phyloP scores from a whole-genome alignment of 768 basidiomycete species.

The Phallus indusiatus region DNA sequence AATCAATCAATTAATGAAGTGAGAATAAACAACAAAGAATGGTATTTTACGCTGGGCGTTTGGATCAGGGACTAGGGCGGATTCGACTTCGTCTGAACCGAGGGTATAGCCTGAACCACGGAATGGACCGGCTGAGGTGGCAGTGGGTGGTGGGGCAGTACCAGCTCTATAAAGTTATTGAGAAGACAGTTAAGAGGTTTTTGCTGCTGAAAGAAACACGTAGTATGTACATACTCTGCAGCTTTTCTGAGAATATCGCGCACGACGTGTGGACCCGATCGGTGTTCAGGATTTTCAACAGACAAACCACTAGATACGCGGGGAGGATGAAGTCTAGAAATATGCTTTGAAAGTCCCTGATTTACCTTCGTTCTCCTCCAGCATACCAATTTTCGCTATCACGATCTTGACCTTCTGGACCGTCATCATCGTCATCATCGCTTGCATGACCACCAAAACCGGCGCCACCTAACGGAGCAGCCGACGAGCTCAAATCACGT shows the following conservation, averaged over 20 bases:
- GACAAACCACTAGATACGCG: slow-evolving; percentile 60
- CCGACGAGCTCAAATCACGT: slow-evolving; percentile 20
- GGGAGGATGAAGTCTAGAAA: not conserved
- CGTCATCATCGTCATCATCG: slow-evolving; percentile 42
- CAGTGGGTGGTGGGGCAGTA: slow-evolving; percentile 17
- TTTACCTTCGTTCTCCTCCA: slow-evolving; percentile 87
- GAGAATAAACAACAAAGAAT: not conserved
- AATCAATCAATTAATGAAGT: slow-evolving; percentile 2
- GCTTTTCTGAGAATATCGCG: slow-evolving; percentile 73
- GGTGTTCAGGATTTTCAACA: slow-evolving; percentile 71
- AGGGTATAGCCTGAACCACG: slow-evolving; percentile 72
- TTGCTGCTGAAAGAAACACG: too few species aligned
- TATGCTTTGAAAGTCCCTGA: not conserved
- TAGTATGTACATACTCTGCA: slow-evolving; percentile 48
- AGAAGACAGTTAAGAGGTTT: too few species aligned
- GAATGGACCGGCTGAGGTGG: slow-evolving; percentile 29
- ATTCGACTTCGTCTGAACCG: slow-evolving; percentile 85
- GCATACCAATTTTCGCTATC: slow-evolving; percentile 73
- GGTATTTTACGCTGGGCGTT: slow-evolving; percentile 22
- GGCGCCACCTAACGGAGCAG: slow-evolving; percentile 12
- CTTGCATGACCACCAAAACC: slow-evolving; percentile 8
- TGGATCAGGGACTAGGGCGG: slow-evolving; percentile 68
- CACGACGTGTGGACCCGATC: slow-evolving; percentile 27
- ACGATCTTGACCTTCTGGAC: slow-evolving; percentile 36
- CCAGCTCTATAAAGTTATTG: slow-evolving; percentile 24